Evolutionary conservation across 2,329 filamentous ascomycete species (phyloP).

Genomic region (Cryphonectria parasitica): DNA sequence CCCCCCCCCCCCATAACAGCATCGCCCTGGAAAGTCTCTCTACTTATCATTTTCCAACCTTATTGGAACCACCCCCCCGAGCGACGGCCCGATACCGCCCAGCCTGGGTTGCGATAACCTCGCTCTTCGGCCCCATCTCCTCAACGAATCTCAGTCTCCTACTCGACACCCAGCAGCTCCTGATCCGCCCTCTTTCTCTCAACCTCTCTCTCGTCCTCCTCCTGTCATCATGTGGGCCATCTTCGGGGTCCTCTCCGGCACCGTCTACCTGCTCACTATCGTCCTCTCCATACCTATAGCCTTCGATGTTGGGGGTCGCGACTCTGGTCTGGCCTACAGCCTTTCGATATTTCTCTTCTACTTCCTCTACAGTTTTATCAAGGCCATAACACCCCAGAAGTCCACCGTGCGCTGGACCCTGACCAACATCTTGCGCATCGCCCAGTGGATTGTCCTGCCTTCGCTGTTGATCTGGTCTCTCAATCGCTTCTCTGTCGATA

Average conservation of each 20-base stretch:
- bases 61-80: not conserved
- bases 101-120: conserved; percentile 14
- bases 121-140: conserved; percentile 10
- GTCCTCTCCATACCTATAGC: conserved; percentile 95
- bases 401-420: conserved; percentile 77
- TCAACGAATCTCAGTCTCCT: not conserved
- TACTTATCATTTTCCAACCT: not conserved
- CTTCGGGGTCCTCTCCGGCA: conserved; percentile 77
- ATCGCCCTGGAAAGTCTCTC: not conserved
- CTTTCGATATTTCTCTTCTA: conserved; percentile 89
- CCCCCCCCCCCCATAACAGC: not conserved
- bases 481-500: conserved; percentile 92
- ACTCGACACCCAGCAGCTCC: not conserved
- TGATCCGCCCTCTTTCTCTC: conserved; percentile 27
- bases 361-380: conserved; percentile 80
- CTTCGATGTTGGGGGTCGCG: conserved; percentile 95
- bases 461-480: conserved; percentile 91
- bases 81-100: conserved; percentile 1
- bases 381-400: conserved; percentile 76
- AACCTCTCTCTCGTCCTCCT: not conserved
- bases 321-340: conserved; percentile 92
- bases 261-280: conserved; percentile 86
- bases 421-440: conserved; percentile 69
- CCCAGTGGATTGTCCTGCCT: conserved; percentile 87
- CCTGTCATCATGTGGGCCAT: conserved; percentile 73